phyloP scores from a whole-genome alignment of 768 basidiomycete genomes.

The Phylloporus sp. region DNA sequence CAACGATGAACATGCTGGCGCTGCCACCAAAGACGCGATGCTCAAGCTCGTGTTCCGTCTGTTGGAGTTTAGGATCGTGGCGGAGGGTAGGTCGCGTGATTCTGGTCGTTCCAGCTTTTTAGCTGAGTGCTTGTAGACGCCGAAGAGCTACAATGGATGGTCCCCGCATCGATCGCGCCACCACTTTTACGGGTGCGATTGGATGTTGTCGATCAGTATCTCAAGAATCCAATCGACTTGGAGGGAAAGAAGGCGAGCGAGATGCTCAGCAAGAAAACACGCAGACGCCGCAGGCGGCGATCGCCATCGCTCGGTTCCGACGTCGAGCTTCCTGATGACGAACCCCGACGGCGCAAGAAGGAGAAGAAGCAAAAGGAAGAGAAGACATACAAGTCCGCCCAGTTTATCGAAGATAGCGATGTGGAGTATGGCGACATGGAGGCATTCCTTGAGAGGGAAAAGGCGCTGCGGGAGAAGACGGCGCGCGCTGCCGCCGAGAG shows the following conservation, averaged over 20 bases:
- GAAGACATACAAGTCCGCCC: constrained; percentile 78
- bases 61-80: constrained; percentile 59
- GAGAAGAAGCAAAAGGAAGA: constrained; percentile 60
- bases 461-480: constrained; percentile 49
- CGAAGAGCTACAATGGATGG: constrained; percentile 78
- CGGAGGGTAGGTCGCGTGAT: constrained; percentile 50
- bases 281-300: constrained; percentile 46
- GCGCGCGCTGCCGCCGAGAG: constrained; percentile 41
- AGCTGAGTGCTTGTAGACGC: constrained; percentile 38
- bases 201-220: constrained; percentile 77
- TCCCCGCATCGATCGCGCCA: constrained; percentile 68
- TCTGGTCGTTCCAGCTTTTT: not conserved
- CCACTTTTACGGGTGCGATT: constrained; percentile 62
- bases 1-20: constrained; percentile 68
- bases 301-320: constrained; percentile 46
- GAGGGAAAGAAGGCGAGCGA: constrained; percentile 71
- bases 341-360: constrained; percentile 33
- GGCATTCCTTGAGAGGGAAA: constrained; percentile 76
- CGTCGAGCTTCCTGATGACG: constrained; percentile 32
- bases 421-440: constrained; percentile 77
- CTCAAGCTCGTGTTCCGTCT: constrained; percentile 85
- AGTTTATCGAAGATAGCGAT: constrained; percentile 91
- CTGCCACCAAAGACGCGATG: constrained; percentile 70
- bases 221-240: constrained; percentile 75
- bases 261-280: constrained; percentile 61